Percentiles rank a stretch among this genome's conserved stretches.
phyloP scores from a whole-genome alignment of 345 rosid species.

The Populus alba region DNA sequence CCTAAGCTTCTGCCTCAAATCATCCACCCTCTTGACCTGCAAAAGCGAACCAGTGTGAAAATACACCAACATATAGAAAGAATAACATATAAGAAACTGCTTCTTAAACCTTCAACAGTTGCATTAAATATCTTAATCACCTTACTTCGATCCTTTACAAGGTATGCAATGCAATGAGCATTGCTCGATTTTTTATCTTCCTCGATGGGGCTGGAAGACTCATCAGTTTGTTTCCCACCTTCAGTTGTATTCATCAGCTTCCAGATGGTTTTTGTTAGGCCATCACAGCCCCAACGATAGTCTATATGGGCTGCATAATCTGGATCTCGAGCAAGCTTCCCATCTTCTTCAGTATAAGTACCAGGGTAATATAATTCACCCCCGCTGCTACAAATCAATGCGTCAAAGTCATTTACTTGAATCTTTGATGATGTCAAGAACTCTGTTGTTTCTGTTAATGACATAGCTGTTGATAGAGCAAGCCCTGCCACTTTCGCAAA shows the following conservation, averaged over 20 bases:
- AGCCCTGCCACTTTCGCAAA: conserved; percentile 64
- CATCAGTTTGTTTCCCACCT: conserved; percentile 40
- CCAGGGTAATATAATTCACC: conserved; percentile 90
- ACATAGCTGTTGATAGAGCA: conserved; percentile 81
- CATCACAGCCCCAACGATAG: conserved; percentile 87
- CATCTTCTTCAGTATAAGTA: conserved; percentile 50
- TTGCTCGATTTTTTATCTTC: conserved; percentile 64
- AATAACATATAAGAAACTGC: not conserved
- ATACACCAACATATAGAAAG: not conserved
- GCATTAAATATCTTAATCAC: conserved; percentile 29
- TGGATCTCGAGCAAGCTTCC: conserved; percentile 73
- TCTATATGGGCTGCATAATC: conserved; percentile 87
- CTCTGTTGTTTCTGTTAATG: conserved; percentile 51
- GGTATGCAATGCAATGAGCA: conserved; percentile 69
- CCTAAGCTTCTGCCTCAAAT: conserved; percentile 89
- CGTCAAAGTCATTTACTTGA: conserved; percentile 74
- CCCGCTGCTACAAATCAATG: conserved; percentile 89
- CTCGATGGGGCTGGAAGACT: conserved; percentile 45
- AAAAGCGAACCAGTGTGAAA: conserved; percentile 23
- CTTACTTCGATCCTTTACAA: conserved; percentile 59
- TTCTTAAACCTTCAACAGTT: not conserved
- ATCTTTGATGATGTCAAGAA: conserved; percentile 65
- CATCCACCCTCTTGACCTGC: conserved; percentile 74
- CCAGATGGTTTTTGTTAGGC: conserved; percentile 85
- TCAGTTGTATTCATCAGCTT: conserved; percentile 70